Evolutionary conservation across 1,284 basidiomycete genomes (phyloP), one percentile per base, ranked within the genome.

Genomic region (Cryptococcus sp.): DNA sequence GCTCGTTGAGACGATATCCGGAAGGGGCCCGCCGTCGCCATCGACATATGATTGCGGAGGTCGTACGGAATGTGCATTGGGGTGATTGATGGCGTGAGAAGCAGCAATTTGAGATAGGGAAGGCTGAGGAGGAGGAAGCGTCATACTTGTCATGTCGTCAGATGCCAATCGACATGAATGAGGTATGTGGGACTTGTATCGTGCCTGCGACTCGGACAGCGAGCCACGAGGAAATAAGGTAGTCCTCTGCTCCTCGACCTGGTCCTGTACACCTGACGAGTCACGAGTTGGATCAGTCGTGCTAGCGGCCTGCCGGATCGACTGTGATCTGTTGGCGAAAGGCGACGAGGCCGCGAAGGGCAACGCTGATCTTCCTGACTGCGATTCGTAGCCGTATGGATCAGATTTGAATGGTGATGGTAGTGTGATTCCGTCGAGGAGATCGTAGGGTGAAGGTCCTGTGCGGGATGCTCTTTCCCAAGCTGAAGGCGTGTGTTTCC

Each of bases 351-450:
- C 8, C 29, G 8, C 29, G 29, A 34, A 34, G 8, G 29, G 29
- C 29, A 34, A 34, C 13, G 29, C 13, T 34, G 29, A 34, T 13
- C 29, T 34, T 34, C 29, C 29, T 34, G 29, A 34, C 8, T 34
- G 29, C 13, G 29, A 34, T 34, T 34, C 29, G 29, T 48, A 17
- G 26, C 37, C 16, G 46, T 48, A n/a, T 26, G 26, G 46, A 34
- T 45, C 40, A n/a, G 46, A 46, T 23, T 23, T 54, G 39, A 38
- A 22, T 40, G 20, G 37, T 19, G 43, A 39, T 25, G 46, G 46
- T 20, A 59, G 50, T 7, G 43, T 46, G 3, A 56, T 52, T 19
- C 54, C 61, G 37, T 59, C 61, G 2, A 59, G 39, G 23, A 62
- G 38, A 49, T 62, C 50, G 19, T 26, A 22, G 13, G 50, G 13